These are phyloP conservation scores for Fusarium poae DNA, from an alignment of 2,329 filamentous ascomycete genomes.

Conservation along the genomic window DNA sequence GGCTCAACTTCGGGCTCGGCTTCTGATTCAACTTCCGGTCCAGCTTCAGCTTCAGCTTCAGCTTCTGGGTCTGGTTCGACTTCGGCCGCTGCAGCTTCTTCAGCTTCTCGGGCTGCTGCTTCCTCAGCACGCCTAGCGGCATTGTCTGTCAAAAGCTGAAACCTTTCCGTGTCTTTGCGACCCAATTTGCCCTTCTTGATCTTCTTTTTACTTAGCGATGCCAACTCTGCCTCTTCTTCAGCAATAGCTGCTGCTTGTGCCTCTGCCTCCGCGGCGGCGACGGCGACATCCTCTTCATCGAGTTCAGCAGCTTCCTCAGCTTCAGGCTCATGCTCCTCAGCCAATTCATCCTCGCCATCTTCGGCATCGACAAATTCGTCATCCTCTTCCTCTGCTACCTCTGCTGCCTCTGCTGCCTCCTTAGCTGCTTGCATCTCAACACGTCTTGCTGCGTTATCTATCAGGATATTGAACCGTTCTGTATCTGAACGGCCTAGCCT, in stretches of 20 bases:
- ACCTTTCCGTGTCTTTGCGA: slow-evolving; percentile 42
- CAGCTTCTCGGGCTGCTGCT: slow-evolving; percentile 26
- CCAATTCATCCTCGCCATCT: slow-evolving; percentile 23
- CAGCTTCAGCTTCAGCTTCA: slow-evolving; percentile 51
- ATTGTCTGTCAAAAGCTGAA: slow-evolving; percentile 26
- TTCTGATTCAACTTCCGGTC: slow-evolving; percentile 6
- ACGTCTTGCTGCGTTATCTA: slow-evolving; percentile 45
- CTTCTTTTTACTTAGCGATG: slow-evolving; percentile 54
- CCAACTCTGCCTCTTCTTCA: slow-evolving; percentile 59
- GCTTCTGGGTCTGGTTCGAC: slow-evolving; percentile 35
- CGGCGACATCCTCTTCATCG: slow-evolving; percentile 48
- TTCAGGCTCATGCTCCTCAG: slow-evolving; percentile 9
- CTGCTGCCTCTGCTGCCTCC: slow-evolving; percentile 39
- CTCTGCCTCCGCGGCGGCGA: slow-evolving; percentile 27
- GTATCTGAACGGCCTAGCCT: slow-evolving; percentile 46
- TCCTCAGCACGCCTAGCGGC: slow-evolving; percentile 29
- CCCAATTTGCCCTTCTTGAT: slow-evolving; percentile 53
- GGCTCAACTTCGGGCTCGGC: slow-evolving; percentile 7
- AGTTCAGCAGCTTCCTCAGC: slow-evolving; percentile 6
- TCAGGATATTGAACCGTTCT: slow-evolving; percentile 37
- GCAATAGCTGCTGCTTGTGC: slow-evolving; percentile 38
- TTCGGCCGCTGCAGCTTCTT: slow-evolving; percentile 53
- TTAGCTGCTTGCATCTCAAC: slow-evolving; percentile 49
- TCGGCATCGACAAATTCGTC: slow-evolving; percentile 38
- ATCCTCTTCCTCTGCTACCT: slow-evolving; percentile 50